Evolutionary conservation across 805 yeast genomes (phyloP).

Genomic region (Komagataella kurtzmanii): DNA sequence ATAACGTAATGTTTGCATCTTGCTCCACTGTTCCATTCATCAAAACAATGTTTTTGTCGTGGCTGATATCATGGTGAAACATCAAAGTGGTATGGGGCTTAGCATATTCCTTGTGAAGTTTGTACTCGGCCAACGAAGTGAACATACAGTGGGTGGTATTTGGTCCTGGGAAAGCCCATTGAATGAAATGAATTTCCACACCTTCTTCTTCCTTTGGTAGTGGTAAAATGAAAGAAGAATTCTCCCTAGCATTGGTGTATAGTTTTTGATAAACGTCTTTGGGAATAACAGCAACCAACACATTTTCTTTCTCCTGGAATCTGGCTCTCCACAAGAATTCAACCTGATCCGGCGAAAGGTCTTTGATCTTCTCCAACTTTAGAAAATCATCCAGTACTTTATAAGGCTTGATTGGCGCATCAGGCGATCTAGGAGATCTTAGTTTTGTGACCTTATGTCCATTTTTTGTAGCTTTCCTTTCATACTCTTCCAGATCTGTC

Average conservation of each 20-base stretch:
- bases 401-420: conserved; percentile 29
- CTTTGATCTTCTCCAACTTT: conserved; percentile 49
- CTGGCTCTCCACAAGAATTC: conserved; percentile 85
- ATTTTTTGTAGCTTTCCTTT: conserved; percentile 9
- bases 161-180: conserved; percentile 85
- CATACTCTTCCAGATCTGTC: conserved; percentile 43
- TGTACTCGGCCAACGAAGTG: conserved; percentile 85
- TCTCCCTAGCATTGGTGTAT: conserved; percentile 48
- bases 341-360: conserved; percentile 46
- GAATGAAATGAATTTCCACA: conserved; percentile 80
- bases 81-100: conserved; percentile 88
- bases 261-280: conserved; percentile 47
- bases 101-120: conserved; percentile 82
- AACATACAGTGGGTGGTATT: conserved; percentile 78
- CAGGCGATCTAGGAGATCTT: conserved; percentile 21
- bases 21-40: conserved; percentile 80
- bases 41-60: conserved; percentile 49
- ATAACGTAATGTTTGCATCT: conserved; percentile 51
- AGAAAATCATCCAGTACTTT: conserved; percentile 63
- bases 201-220: conserved; percentile 50
- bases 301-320: conserved; percentile 45
- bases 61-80: conserved; percentile 68
- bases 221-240: conserved; percentile 85
- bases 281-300: conserved; percentile 54
- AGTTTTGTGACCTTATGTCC: conserved; percentile 16